Evolutionary conservation across 2,329 filamentous ascomycete genomes (phyloP).

Genomic region (Falciphora oryzae): DNA sequence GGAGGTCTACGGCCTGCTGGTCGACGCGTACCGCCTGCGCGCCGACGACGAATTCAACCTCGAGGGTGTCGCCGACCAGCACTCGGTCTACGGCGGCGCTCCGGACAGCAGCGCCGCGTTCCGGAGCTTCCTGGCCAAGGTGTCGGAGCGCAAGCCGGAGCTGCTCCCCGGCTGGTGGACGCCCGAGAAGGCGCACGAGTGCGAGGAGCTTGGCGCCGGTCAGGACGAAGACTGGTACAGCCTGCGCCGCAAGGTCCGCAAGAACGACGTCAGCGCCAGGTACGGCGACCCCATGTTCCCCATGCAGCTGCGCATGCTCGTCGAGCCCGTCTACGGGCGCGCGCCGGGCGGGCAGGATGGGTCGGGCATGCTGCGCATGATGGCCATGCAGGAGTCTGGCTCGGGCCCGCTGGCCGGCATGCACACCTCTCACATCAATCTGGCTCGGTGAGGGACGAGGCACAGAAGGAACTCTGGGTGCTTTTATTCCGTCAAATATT

Average conservation of each 20-base stretch:
- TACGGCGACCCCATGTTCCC: constrained; percentile 39
- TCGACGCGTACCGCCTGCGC: constrained; percentile 44
- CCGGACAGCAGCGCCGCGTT: constrained; percentile 27
- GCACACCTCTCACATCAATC: not conserved
- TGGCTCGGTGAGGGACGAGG: not conserved
- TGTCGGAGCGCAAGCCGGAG: constrained; percentile 16
- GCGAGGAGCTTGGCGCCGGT: constrained; percentile 29
- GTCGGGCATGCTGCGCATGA: too few relatives aligned
- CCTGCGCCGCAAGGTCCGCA: constrained; percentile 24
- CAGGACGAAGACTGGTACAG: constrained; percentile 20
- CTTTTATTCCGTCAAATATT: too few relatives aligned
- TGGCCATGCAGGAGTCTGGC: too few relatives aligned
- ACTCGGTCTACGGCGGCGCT: constrained; percentile 14
- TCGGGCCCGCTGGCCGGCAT: not conserved
- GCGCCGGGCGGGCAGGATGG: constrained; percentile 19
- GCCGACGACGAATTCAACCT: constrained; percentile 30
- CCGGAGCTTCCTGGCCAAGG: constrained; percentile 28
- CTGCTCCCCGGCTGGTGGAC: constrained; percentile 42
- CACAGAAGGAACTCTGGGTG: not conserved
- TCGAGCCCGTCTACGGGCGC: constrained; percentile 31
- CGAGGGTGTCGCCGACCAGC: constrained; percentile 18
- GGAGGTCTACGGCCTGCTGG: constrained; percentile 39
- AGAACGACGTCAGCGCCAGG: constrained; percentile 32
- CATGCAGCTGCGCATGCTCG: constrained; percentile 45
- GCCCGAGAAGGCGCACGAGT: constrained; percentile 29